phyloP scores from a whole-genome alignment of 495 filamentous ascomycete genomes.

The Aspergillus haitiensis region DNA sequence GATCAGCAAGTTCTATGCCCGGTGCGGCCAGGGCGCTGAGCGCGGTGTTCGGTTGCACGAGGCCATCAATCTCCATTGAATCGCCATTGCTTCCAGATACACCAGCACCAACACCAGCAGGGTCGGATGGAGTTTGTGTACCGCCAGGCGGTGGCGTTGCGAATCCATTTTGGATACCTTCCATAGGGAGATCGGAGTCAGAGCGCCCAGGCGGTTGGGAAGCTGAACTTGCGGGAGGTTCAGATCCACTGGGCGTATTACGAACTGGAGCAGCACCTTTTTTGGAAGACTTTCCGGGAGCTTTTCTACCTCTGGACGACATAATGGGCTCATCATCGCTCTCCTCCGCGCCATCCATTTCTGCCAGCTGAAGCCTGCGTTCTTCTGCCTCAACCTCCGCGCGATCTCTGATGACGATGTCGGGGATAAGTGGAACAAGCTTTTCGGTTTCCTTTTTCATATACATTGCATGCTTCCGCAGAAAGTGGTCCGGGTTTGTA shows the following conservation, averaged over 20 bases:
- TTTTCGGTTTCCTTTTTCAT: slow-evolving; percentile 98
- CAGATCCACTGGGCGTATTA: slow-evolving; percentile 64
- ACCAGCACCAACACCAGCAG: slow-evolving; percentile 61
- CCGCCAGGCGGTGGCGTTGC: slow-evolving; percentile 71
- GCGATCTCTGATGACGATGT: slow-evolving; percentile 82
- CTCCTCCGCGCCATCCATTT: slow-evolving; percentile 81
- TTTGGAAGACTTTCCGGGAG: slow-evolving; percentile 74
- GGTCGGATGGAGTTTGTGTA: slow-evolving; percentile 73
- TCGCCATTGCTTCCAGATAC: slow-evolving; percentile 69
- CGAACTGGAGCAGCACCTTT: slow-evolving; percentile 74
- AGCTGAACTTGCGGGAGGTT: slow-evolving; percentile 66
- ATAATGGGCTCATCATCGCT: slow-evolving; percentile 99
- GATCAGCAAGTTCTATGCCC: slow-evolving; percentile 66
- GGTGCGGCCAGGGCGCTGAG: slow-evolving; percentile 48
- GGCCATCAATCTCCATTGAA: slow-evolving; percentile 76
- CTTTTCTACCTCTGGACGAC: slow-evolving; percentile 91
- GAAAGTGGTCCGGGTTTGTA: slow-evolving; percentile 77
- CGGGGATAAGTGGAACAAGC: slow-evolving; percentile 89
- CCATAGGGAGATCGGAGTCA: slow-evolving; percentile 62
- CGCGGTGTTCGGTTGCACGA: slow-evolving; percentile 58
- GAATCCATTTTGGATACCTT: slow-evolving; percentile 79
- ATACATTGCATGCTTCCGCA: slow-evolving; percentile 89
- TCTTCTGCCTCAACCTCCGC: slow-evolving; percentile 98
- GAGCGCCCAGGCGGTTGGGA: slow-evolving; percentile 56
- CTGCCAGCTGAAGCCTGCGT: slow-evolving; percentile 69